Conservation (phyloP, 306 rosid genomes). For the Vicia faba region DNA sequence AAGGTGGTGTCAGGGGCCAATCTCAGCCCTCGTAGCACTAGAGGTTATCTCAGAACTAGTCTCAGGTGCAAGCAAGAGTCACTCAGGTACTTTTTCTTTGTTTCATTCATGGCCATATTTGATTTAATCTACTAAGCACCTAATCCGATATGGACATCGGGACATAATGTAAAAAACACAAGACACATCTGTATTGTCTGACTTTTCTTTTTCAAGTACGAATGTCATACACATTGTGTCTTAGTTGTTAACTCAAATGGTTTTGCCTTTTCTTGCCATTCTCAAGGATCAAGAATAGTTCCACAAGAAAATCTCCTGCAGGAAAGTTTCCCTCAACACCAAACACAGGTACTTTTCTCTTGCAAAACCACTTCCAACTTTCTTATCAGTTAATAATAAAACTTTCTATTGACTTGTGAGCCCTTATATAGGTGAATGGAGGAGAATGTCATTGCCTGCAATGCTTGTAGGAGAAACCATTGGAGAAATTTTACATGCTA, state of each 20-base stretch:
- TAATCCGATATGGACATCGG: no score
- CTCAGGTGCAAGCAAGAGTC: conserved; percentile 97
- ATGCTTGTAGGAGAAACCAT: conserved; percentile 92
- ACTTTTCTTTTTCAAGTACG: no score
- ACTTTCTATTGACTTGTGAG: not conserved
- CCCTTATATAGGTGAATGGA: conserved; percentile 72
- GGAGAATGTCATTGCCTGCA: conserved; percentile 85
- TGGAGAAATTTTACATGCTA: conserved; percentile 86
- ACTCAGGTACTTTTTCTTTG: conserved; percentile 49
- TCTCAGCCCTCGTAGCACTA: conserved; percentile 94
- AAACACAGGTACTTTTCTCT: conserved; percentile 54
- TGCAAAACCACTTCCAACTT: not conserved
- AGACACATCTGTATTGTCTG: no score
- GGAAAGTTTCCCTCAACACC: conserved; percentile 79
- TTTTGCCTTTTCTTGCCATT: conserved; percentile 13
- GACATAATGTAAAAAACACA: no score
- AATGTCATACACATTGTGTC: no score
- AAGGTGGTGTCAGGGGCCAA: conserved; percentile 80
- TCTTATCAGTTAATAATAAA: not conserved
- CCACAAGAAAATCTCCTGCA: conserved; percentile 65
- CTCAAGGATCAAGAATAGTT: conserved; percentile 60
- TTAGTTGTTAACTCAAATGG: conserved; percentile 36
- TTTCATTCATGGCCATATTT: not conserved
- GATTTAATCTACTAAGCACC: no score
- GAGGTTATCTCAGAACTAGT: conserved; percentile 80